Percentiles rank a stretch among this genome's conserved stretches.
These are phyloP conservation scores for Gossypium aridum DNA, from an alignment of 441 rosid genomes.

Conservation along the genomic window DNA sequence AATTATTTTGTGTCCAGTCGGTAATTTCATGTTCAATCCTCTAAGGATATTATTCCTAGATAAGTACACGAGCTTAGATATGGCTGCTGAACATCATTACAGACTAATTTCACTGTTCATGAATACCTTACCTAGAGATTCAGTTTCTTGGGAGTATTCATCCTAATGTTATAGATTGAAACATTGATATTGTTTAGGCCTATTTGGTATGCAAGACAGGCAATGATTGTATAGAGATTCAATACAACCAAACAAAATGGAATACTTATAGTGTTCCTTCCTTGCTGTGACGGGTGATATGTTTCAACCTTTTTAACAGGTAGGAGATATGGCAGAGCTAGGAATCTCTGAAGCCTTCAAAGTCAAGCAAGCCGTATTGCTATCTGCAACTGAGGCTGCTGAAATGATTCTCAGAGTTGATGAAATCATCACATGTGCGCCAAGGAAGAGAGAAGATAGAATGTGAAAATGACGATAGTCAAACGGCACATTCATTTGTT, in stretches of 20 bases:
- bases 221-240: neutral
- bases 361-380: conserved; percentile 89
- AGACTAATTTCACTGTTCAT: neutral
- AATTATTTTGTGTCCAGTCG: neutral
- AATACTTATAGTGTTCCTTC: neutral
- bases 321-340: conserved; percentile 72
- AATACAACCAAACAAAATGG: neutral
- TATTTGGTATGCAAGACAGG: neutral
- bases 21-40: neutral
- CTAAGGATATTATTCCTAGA: neutral
- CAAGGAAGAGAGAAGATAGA: conserved; percentile 87
- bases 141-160: neutral
- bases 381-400: conserved; percentile 96
- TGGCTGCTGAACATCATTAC: neutral
- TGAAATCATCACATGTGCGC: conserved; percentile 92
- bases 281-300: neutral
- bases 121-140: neutral
- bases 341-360: conserved; percentile 90
- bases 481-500: neutral
- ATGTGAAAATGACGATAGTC: conserved; percentile 43
- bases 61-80: neutral
- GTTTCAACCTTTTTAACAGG: conserved; percentile 33
- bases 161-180: neutral
- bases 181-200: neutral
- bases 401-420: conserved; percentile 97